Evolutionary conservation across 371 early-diverging fungal species (phyloP).

Genomic region (Funneliformis caledonium): DNA sequence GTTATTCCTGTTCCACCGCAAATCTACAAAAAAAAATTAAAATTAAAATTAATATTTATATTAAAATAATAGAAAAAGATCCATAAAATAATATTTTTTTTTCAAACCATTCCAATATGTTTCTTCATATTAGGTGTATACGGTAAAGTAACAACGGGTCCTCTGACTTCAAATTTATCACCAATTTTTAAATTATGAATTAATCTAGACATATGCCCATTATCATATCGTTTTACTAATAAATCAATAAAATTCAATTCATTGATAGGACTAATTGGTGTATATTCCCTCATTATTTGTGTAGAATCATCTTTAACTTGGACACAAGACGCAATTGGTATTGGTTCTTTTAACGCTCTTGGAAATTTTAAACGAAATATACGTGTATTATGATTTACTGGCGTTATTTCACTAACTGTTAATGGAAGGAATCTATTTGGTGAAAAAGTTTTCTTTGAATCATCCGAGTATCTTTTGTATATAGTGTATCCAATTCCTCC

Average conservation of each 20-base stretch:
- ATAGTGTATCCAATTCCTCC: not conserved
- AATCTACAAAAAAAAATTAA: conserved; percentile 45
- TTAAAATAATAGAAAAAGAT: not conserved
- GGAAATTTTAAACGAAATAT: conserved; percentile 83
- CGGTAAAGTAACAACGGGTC: conserved; percentile 86
- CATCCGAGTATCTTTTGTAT: no score
- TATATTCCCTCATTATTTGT: conserved; percentile 87
- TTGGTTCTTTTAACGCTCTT: conserved; percentile 64
- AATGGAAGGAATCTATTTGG: conserved; percentile 25
- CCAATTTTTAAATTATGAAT: conserved; percentile 81
- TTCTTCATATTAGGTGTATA: conserved; percentile 76
- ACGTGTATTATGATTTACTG: conserved; percentile 69
- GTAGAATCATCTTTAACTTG: conserved; percentile 67
- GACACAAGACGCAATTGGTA: conserved; percentile 83
- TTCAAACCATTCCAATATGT: conserved; percentile 77
- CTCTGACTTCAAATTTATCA: conserved; percentile 86
- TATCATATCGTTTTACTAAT: conserved; percentile 79
- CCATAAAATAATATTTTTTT: not conserved
- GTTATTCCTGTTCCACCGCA: conserved; percentile 95
- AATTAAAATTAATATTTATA: not conserved
- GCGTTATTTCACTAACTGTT: conserved; percentile 10
- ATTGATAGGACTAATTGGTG: conserved; percentile 79
- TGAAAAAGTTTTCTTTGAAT: not conserved
- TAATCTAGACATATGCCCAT: conserved; percentile 40
- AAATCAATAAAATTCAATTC: conserved; percentile 84